Base-by-base conservation (phyloP, 2,329 filamentous ascomycete species). In the Aspergillus sp. region DNA sequence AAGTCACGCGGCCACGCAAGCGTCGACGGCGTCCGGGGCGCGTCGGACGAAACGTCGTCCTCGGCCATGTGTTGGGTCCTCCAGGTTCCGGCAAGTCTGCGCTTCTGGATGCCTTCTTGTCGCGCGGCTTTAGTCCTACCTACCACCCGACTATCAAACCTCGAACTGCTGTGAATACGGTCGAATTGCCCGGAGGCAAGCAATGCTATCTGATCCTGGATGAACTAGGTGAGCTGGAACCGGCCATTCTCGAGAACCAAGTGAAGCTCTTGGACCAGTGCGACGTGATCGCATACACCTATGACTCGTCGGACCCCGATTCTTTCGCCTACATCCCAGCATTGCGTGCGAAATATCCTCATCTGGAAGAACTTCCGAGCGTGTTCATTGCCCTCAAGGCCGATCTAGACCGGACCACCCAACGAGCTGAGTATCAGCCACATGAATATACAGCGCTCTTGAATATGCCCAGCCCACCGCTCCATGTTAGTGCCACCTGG, bases 151-250 rank as follows among this genome's bases (percentile, higher is more conserved):
- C 93, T 2, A 97, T 98, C 66, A 93, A 95, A 62, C 90, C 93
- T 2, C 86, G 89, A 9, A 87, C 88, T 3, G 90, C 90, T 0
- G 93, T 98, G 55, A 97, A 98, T 66, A 95, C 88, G 49, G 93
- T 98, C 15, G 93, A 98, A 65, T 80, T 98, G 1, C 90, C 89
- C 41, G 93, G 93, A 7, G 93, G 93, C 45, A 95, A 95, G 66
- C 93, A 98, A 70, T 95, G 90, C 67, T 97, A 98, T 64, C 78
- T 98, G 30, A 97, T 98, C 50, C 77, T 97, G 20, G 88, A 95
- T 62, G 93, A 98, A 69, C 83, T 97, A 1, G 93, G 93, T 30
- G 90, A 97, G 68, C 76, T 95, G n/a, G 93, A 97, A 67, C 86
- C 89, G 0, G 93, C 93, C 10, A 90, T 97, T 47, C 75, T 98